Evolutionary conservation across 164 flowering plant genomes (phyloP), one percentile per base, ranked within the genome.

Genomic region (Stephania yunnanensis): DNA sequence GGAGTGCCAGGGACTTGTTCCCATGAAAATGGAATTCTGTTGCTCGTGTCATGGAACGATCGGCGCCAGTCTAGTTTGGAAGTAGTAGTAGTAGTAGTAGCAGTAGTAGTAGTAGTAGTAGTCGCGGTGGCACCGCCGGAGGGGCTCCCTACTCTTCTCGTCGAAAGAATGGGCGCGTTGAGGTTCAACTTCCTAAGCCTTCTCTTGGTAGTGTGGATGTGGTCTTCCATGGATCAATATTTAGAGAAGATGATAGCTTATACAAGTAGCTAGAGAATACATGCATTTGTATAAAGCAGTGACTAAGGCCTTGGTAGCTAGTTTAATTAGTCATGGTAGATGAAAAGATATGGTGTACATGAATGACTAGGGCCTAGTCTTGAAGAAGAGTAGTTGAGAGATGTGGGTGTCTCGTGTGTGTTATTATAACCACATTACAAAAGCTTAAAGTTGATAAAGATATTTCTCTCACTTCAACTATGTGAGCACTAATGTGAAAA

Each of bases 21-120:
- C 95, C 95, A 91, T 10, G 86, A 80, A 70, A 91, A 91, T 25
- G 95, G 95, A n/a, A 89, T 77, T 67, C 89, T 64, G 6, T 82
- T 73, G 10, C 76, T 80, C 3, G 86, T 30, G 58, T 46, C 74
- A 70, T 42, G 61, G 8, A 76, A 69, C 30, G 64, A 69, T 7
- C 71, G 65, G 3, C 45, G 67, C 22, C 78, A 68, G 71, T 55
- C 72, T 1, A 71, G 29, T 10, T 82, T 69, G 10, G 72, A 72
- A 22, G 29, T 31, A 2, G 68, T 73, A 0, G 44, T 29, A 25
- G 25, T 25, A 25, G 25, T 25, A 25, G 25, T 25, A 22, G 29
- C 25, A 2, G 68, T 73, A 0, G 44, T 29, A n/a, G 25, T 25
- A 25, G 25, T 25, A 22, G 29, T 31, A 2, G 68, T 73, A 0